These are phyloP conservation scores for Carnegiea gigantea DNA, from an alignment of 179 eudicot species.

Conservation along the genomic window DNA sequence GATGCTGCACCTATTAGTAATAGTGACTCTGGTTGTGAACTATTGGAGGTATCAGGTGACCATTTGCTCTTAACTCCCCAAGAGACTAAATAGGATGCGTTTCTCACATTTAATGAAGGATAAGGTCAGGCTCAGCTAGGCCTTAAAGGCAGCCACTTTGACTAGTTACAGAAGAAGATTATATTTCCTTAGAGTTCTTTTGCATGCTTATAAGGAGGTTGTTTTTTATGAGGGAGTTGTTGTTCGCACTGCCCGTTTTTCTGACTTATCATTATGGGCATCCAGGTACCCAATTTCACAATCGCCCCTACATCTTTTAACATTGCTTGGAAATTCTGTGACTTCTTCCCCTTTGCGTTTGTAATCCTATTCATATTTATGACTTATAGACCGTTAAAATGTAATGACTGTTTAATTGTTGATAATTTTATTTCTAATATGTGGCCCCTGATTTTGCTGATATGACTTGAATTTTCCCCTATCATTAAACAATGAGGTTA, in stretches of 20 bases:
- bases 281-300: slow-evolving; percentile 44
- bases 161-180: slow-evolving; percentile 26
- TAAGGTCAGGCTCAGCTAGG: slow-evolving; percentile 39
- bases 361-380: neutral
- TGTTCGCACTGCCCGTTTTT: slow-evolving; percentile 66
- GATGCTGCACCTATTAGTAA: slow-evolving; percentile 1
- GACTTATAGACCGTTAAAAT: too few relatives aligned
- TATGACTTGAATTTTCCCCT: too few relatives aligned
- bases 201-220: slow-evolving; percentile 71
- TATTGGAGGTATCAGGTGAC: slow-evolving; percentile 36
- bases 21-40: slow-evolving; percentile 29
- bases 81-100: slow-evolving; percentile 26
- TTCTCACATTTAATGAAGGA: slow-evolving; percentile 47
- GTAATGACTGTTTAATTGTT: too few relatives aligned
- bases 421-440: too few relatives aligned
- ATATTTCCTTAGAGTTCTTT: slow-evolving; percentile 67
- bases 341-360: neutral
- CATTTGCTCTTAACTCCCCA: slow-evolving; percentile 50
- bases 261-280: slow-evolving; percentile 50
- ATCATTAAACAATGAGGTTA: too few relatives aligned
- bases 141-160: slow-evolving; percentile 22
- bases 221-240: slow-evolving; percentile 85
- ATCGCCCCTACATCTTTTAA: neutral
- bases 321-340: neutral
- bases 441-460: too few relatives aligned